phyloP scores from a whole-genome alignment of 2,329 filamentous ascomycete genomes.

The Coniochaeta hoffmannii region DNA sequence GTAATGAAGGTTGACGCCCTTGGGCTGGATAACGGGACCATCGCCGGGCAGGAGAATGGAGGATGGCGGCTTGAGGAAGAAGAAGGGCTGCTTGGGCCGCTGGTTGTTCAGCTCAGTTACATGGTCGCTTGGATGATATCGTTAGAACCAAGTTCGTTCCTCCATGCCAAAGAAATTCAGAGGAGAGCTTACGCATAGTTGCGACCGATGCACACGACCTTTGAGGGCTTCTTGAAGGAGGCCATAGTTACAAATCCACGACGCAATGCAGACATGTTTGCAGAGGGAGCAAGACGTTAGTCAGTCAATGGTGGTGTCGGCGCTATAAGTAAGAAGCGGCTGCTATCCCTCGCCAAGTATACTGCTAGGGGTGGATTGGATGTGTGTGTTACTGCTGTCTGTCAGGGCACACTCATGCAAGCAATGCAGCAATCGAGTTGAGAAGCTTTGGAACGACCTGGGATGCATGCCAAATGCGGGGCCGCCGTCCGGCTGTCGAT shows the following conservation, averaged over 20 bases:
- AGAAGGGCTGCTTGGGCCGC: conserved; percentile 91
- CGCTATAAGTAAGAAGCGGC: conserved; percentile 4
- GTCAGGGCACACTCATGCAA: background rate
- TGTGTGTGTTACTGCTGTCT: background rate
- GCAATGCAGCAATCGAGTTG: background rate
- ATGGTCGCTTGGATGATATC: conserved; percentile 61
- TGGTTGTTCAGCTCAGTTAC: conserved; percentile 84
- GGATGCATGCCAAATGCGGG: background rate
- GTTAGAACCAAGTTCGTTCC: background rate
- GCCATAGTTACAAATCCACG: conserved; percentile 26
- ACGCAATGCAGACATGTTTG: conserved; percentile 13
- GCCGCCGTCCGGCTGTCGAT: background rate
- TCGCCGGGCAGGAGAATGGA: conserved; percentile 73
- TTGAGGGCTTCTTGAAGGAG: conserved; percentile 40
- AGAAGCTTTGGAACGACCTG: background rate
- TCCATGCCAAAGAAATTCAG: background rate
- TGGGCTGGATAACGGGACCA: conserved; percentile 75
- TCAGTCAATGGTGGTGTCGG: conserved; percentile 2
- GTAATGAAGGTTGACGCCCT: conserved; percentile 81
- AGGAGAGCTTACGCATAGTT: conserved; percentile 77
- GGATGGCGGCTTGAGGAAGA: conserved; percentile 93
- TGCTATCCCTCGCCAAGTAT: background rate
- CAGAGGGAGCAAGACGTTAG: conserved; percentile 7
- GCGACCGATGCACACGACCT: conserved; percentile 79
- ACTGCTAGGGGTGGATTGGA: background rate